Conservation (phyloP, 179 eudicot species). For the Drosera spatulata region DNA sequence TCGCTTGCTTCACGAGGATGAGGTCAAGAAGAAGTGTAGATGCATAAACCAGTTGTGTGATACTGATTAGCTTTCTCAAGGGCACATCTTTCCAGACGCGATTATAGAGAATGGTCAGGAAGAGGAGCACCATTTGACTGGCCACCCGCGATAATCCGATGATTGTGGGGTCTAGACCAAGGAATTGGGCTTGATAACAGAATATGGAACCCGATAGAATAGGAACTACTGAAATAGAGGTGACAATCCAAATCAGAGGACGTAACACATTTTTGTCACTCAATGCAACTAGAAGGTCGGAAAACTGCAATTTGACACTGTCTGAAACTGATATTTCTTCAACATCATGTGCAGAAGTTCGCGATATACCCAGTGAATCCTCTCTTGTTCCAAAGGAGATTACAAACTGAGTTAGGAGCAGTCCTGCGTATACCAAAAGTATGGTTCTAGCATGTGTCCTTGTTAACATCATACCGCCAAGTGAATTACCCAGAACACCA, state of each 20-base stretch:
- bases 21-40: slow-evolving; percentile 71
- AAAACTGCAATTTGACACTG: slow-evolving; percentile 42
- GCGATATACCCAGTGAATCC: slow-evolving; percentile 49
- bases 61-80: slow-evolving; percentile 40
- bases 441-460: slow-evolving; percentile 46
- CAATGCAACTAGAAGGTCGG: slow-evolving; percentile 47
- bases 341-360: slow-evolving; percentile 5
- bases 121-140: slow-evolving; percentile 61
- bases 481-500: slow-evolving; percentile 66
- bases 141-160: slow-evolving; percentile 79
- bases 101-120: slow-evolving; percentile 44
- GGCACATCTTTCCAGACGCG: slow-evolving; percentile 41
- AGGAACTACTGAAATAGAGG: slow-evolving; percentile 58
- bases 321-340: slow-evolving; percentile 15
- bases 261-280: slow-evolving; percentile 31
- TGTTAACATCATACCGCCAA: slow-evolving; percentile 58
- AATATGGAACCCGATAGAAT: slow-evolving; percentile 72
- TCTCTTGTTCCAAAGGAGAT: slow-evolving; percentile 40
- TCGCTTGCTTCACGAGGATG: slow-evolving; percentile 50
- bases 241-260: slow-evolving; percentile 67
- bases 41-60: slow-evolving; percentile 51
- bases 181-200: slow-evolving; percentile 75
- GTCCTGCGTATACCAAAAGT: slow-evolving; percentile 36
- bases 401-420: slow-evolving; percentile 46
- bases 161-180: slow-evolving; percentile 65